phyloP scores from a whole-genome alignment of 345 rosid genomes.

The Carallia brachiata region DNA sequence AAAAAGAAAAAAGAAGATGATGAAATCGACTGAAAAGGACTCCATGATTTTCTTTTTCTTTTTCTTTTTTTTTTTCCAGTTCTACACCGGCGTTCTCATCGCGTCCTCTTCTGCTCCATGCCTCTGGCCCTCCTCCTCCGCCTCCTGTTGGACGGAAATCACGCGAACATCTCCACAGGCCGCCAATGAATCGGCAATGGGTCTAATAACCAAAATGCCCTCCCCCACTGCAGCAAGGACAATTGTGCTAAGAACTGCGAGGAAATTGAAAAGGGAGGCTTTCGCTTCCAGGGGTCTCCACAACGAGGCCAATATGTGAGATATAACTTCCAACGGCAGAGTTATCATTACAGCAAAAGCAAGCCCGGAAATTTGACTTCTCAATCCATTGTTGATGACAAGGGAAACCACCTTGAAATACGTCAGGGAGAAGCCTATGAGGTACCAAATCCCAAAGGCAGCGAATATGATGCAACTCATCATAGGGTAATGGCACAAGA shows the following conservation, averaged over 20 bases:
- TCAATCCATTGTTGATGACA: slow-evolving; percentile 56
- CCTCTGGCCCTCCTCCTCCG: background rate
- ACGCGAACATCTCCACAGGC: slow-evolving; percentile 34
- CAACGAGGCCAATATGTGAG: slow-evolving; percentile 27
- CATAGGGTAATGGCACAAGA: slow-evolving; percentile 51
- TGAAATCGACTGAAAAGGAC: too few relatives aligned
- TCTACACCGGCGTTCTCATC: background rate
- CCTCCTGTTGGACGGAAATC: background rate
- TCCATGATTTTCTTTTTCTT: too few relatives aligned
- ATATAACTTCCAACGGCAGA: slow-evolving; percentile 37
- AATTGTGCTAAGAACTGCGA: slow-evolving; percentile 32
- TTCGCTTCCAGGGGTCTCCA: slow-evolving; percentile 36
- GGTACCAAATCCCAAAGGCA: slow-evolving; percentile 37
- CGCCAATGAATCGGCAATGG: slow-evolving; percentile 50
- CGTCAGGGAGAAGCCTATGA: slow-evolving; percentile 38
- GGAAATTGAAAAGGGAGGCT: slow-evolving; percentile 20
- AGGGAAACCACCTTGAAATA: slow-evolving; percentile 45
- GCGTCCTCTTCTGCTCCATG: background rate
- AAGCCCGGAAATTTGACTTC: slow-evolving; percentile 39
- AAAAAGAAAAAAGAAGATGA: too few relatives aligned
- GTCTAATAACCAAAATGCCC: slow-evolving; percentile 61
- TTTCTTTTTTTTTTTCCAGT: background rate
- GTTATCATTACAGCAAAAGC: slow-evolving; percentile 30
- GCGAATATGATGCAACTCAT: slow-evolving; percentile 44
- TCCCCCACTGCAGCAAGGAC: slow-evolving; percentile 42